Percentiles rank a stretch among this genome's conserved stretches.
These are phyloP conservation scores for Phalaenopsis equestris DNA, from an alignment of 106 monocot genomes.

Conservation along the genomic window DNA sequence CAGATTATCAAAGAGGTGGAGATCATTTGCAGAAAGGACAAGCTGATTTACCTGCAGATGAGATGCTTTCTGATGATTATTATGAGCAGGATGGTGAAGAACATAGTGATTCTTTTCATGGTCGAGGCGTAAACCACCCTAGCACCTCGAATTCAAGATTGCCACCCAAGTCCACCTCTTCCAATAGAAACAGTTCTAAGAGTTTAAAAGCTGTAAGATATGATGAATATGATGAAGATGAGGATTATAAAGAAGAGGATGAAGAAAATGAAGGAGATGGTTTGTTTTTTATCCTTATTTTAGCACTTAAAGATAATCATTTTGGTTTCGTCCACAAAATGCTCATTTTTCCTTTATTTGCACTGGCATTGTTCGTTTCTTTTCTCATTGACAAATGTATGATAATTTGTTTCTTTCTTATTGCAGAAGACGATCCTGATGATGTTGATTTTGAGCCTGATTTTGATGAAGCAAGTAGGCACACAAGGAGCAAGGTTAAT, in stretches of 20 bases:
- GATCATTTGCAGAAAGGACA: slow-evolving; percentile 38
- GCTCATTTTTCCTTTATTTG: background rate
- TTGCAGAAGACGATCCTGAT: slow-evolving; percentile 92
- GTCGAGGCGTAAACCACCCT: slow-evolving; percentile 34
- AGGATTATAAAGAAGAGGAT: slow-evolving; percentile 56
- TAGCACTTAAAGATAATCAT: background rate
- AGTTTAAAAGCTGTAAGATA: slow-evolving; percentile 33
- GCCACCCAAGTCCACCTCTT: slow-evolving; percentile 29
- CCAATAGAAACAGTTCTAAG: slow-evolving; percentile 31
- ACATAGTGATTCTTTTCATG: slow-evolving; percentile 64
- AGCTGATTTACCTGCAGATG: slow-evolving; percentile 66
- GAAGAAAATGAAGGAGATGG: slow-evolving; percentile 57
- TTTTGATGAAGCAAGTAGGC: slow-evolving; percentile 40
- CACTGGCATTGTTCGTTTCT: background rate
- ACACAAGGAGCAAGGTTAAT: slow-evolving; percentile 43
- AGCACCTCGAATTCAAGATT: slow-evolving; percentile 43
- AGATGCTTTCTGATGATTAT: slow-evolving; percentile 99
- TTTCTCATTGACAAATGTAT: background rate
- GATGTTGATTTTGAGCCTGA: slow-evolving; percentile 99
- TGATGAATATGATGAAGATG: slow-evolving; percentile 64
- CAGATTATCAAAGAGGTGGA: slow-evolving; percentile 27
- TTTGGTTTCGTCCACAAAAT: background rate
- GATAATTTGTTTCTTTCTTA: background rate
- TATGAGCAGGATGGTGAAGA: slow-evolving; percentile 97
- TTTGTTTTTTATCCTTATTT: slow-evolving; percentile 10